Percentiles rank a stretch among this genome's conserved stretches.
These are phyloP conservation scores for Cyclotella atomus DNA, from an alignment of 108 stramenopile genomes.

Conservation along the genomic window DNA sequence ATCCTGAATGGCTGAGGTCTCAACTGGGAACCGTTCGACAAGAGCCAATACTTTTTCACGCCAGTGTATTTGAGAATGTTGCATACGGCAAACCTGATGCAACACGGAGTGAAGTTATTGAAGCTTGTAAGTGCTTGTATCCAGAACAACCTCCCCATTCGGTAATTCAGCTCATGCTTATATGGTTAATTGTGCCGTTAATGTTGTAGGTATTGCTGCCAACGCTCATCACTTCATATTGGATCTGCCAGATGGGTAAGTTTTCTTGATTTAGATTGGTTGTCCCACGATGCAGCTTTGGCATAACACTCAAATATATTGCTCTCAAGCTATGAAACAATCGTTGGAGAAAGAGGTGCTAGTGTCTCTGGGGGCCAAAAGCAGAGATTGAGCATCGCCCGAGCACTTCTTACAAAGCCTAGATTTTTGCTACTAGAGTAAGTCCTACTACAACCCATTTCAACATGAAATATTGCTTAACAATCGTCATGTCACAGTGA, in stretches of 20 bases:
- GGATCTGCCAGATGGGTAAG: slow-evolving; percentile 57
- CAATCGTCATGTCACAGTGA: too few species aligned
- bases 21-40: slow-evolving; percentile 82
- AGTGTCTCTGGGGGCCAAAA: slow-evolving; percentile 89
- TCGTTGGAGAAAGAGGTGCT: slow-evolving; percentile 74
- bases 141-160: too few species aligned
- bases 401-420: slow-evolving; percentile 80
- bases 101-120: slow-evolving; percentile 57
- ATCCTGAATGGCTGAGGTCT: slow-evolving; percentile 59
- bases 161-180: too few species aligned
- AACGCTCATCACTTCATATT: slow-evolving; percentile 78
- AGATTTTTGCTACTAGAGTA: slow-evolving; percentile 48
- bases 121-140: slow-evolving; percentile 54
- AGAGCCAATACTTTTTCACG: slow-evolving; percentile 84
- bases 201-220: slow-evolving; percentile 39
- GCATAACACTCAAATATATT: neutral
- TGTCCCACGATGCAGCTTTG: neutral
- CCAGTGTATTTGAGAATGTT: slow-evolving; percentile 80
- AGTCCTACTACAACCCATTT: neutral
- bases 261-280: neutral
- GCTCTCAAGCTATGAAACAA: slow-evolving; percentile 49
- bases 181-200: too few species aligned
- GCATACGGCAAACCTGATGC: slow-evolving; percentile 61
- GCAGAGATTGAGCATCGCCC: slow-evolving; percentile 91
- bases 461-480: neutral